Evolutionary conservation across 345 rosid genomes (phyloP), one percentile per base, ranked within the genome.

Genomic region (Syzygium grande): DNA sequence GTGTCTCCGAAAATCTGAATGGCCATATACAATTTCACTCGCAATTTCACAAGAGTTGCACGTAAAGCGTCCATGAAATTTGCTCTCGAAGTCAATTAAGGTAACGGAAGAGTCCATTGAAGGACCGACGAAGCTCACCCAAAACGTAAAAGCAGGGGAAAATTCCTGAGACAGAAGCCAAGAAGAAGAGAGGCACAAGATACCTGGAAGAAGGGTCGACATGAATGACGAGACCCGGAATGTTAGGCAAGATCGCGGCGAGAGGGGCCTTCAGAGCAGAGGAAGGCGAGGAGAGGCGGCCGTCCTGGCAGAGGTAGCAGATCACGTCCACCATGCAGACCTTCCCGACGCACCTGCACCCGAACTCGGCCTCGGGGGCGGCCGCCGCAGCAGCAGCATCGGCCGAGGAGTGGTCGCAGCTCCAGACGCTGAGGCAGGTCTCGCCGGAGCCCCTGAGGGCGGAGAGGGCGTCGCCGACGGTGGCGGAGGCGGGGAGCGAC

Each of bases 291-390:
- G 83, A 84, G 87, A 93, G 87, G 83, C 90, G 93, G 41, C 94
- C 94, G 27, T 92, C 95, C 86, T 90, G 88, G 83, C 94, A 94
- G 21, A 98, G 92, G 89, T 93, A 94, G 88, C 97, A 95, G 58
- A 96, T 95, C 52, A 96, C 96, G 91, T 98, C 98, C 25, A 95
- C 99, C 95, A 96, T 94, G 89, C 92, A 96, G 55, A 98, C 92
- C 90, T 96, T 98, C 55, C 99, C 99, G 14, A 96, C 90, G 86
- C 99, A 98, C 88, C 89, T 87, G 86, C 98, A 96, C 90, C 58
- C 52, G 46, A 1, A 54, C 87, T 41, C 85, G 87, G n/a, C 55
- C 90, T 38, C 87, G 85, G 12, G 85, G 61, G 21, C 65, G 29
- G 56, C 53, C 41, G 89, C 78, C 34, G 55, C 53, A 30, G 89